phyloP scores from a whole-genome alignment of 129 eudicot species.

The Pittosporum tobira region DNA sequence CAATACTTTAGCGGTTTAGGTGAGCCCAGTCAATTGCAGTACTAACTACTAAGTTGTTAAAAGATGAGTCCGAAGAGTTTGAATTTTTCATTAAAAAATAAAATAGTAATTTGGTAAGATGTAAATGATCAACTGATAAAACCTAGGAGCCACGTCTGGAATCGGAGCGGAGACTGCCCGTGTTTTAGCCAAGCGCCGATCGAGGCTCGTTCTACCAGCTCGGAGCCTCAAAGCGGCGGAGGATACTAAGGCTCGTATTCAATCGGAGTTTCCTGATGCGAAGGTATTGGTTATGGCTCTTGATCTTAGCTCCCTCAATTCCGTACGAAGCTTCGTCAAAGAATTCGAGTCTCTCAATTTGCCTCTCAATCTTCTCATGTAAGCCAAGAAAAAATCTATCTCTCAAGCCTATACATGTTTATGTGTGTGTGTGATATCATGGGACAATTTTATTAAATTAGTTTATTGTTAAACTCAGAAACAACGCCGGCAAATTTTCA shows the following conservation, averaged over 20 bases:
- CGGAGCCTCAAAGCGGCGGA: constrained; percentile 72
- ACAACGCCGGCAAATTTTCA: constrained; percentile 91
- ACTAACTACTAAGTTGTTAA: too few relatives aligned
- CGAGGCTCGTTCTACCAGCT: constrained; percentile 76
- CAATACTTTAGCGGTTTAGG: too few relatives aligned
- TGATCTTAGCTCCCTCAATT: constrained; percentile 79
- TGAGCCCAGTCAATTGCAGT: too few relatives aligned
- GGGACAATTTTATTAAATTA: background rate
- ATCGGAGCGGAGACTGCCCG: constrained; percentile 98
- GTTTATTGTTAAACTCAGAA: constrained; percentile 28
- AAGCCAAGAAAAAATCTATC: constrained; percentile 1
- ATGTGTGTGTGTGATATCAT: background rate
- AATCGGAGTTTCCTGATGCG: constrained; percentile 49
- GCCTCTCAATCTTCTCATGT: constrained; percentile 90
- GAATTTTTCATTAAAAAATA: too few relatives aligned
- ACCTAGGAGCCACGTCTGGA: constrained; percentile 88
- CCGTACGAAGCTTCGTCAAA: constrained; percentile 55
- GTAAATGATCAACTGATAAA: background rate
- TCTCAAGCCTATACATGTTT: background rate
- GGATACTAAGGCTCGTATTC: constrained; percentile 52
- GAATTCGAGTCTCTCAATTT: constrained; percentile 63
- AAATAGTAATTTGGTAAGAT: constrained; percentile 12
- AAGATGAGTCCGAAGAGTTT: too few relatives aligned
- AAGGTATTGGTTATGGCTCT: constrained; percentile 53
- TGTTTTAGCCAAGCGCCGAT: constrained; percentile 83